Evolutionary conservation across 1,284 basidiomycete genomes (phyloP), one percentile per base, ranked within the genome.

Genomic region (Hymenochaete sp.): DNA sequence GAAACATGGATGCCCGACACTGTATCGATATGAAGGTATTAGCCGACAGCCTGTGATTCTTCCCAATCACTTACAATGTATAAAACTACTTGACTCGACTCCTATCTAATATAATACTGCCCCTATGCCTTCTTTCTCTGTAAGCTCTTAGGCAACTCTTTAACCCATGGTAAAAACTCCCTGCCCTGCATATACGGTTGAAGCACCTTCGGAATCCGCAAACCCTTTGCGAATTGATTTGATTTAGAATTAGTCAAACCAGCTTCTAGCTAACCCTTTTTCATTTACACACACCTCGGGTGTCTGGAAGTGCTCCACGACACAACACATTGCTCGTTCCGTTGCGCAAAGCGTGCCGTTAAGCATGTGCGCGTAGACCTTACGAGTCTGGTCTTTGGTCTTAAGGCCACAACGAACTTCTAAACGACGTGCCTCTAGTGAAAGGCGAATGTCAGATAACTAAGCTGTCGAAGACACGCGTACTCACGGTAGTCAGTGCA

Each of bases 261-360:
- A 31, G 28, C 14, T 10, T 14, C 9, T 31, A 9, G 14, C 10
- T 31, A 31, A 31, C 10, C 9, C 9, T 31, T 9, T 9, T 31
- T 31, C 28, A 31, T 31, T 31, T 14, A 19, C 13, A 67, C 78
- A 54, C 58, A 93, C 91, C 48, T 97, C 92, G 0, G 83, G 74
- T 1, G 93, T 98, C 68, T 98, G 96, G 63, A 93, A 93, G 67
- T 98, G 98, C 68, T 99, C 95, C n/a, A 93, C 95, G 38, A 99
- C 59, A 66, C 96, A 98, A 67, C 95, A 98, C 22, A 98, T 70
- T 1, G 95, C 91, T 35, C 95, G 84, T 67, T 96, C 91, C 0
- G 95, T 98, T 1, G 96, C 95, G 56, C 93, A 97, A 26, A 99
- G 75, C 0, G 96, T 99, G 39, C 96, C 95, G 65, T 96, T 97